Percentiles rank a stretch among this genome's conserved stretches.
Conservation (phyloP, 2,329 filamentous ascomycete species). For the Spiromastix sp. region DNA sequence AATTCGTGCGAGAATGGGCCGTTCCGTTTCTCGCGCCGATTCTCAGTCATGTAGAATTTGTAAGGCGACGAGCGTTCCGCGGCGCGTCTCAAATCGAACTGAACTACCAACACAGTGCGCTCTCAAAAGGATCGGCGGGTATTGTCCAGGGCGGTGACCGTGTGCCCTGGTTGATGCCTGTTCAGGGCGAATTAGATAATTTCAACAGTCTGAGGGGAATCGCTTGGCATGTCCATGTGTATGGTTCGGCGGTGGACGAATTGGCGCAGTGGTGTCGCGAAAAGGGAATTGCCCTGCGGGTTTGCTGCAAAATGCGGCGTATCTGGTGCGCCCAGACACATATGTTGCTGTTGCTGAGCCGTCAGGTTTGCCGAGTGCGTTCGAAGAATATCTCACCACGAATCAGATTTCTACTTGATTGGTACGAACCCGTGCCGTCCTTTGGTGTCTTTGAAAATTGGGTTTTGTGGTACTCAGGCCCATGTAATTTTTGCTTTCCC, state of each 20-base stretch:
- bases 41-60: conserved; percentile 13
- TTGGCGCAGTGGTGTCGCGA: conserved; percentile 18
- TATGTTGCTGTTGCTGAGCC: conserved; percentile 19
- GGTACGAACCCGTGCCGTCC: too few relatives aligned
- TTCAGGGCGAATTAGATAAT: conserved; percentile 17
- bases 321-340: conserved; percentile 22
- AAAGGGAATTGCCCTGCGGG: conserved; percentile 15
- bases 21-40: conserved; percentile 26
- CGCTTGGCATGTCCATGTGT: conserved; percentile 24
- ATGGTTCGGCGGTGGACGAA: conserved; percentile 12
- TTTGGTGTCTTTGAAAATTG: too few relatives aligned
- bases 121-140: conserved; percentile 27
- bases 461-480: too few relatives aligned
- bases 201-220: conserved; percentile 17
- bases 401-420: not conserved
- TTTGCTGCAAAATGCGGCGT: conserved; percentile 16
- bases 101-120: conserved; percentile 30
- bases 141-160: conserved; percentile 39
- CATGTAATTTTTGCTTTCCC: too few relatives aligned
- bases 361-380: conserved; percentile 10
- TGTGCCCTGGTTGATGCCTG: conserved; percentile 25
- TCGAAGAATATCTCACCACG: conserved; percentile 14
- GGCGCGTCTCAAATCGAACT: conserved; percentile 35
- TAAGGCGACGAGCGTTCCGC: conserved; percentile 18
- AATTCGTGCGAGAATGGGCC: conserved; percentile 29